phyloP scores from a whole-genome alignment of 306 rosid species.

The Trifolium pratense region DNA sequence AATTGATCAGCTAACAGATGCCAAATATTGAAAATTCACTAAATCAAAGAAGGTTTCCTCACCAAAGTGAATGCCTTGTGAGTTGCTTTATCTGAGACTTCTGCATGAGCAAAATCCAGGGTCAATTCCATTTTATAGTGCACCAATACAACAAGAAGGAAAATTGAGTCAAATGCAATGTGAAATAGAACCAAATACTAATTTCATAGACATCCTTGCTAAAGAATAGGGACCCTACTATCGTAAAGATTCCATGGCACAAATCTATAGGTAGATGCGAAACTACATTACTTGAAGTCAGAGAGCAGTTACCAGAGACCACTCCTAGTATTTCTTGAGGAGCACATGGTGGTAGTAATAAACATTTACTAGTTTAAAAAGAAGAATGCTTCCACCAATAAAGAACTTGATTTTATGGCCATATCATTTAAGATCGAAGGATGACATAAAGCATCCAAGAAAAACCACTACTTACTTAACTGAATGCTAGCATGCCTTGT shows the following conservation, averaged over 20 bases:
- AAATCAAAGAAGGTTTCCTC: slow-evolving; percentile 47
- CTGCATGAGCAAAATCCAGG: slow-evolving; percentile 57
- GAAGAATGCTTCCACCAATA: slow-evolving; percentile 25
- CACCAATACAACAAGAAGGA: slow-evolving; percentile 36
- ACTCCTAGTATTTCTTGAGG: slow-evolving; percentile 9
- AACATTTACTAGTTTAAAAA: slow-evolving; percentile 24
- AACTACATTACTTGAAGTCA: slow-evolving; percentile 19
- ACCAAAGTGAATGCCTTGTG: slow-evolving; percentile 66
- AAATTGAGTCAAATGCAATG: slow-evolving; percentile 16
- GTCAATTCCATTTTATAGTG: slow-evolving; percentile 32
- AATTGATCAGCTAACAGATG: slow-evolving; percentile 21
- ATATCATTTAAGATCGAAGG: slow-evolving; percentile 10
- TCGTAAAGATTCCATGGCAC: too few species aligned
- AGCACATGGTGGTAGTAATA: slow-evolving; percentile 25
- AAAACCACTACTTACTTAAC: slow-evolving; percentile 20
- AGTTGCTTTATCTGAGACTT: slow-evolving; percentile 60
- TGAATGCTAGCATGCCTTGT: slow-evolving; percentile 6
- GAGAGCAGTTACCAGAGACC: slow-evolving; percentile 27
- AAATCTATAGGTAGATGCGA: not conserved
- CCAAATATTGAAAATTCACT: slow-evolving; percentile 17
- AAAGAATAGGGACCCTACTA: slow-evolving; percentile 17
- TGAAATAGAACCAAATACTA: slow-evolving; percentile 17
- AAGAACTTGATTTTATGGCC: slow-evolving; percentile 20
- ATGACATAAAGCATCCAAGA: slow-evolving; percentile 16
- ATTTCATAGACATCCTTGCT: slow-evolving; percentile 15